These are phyloP conservation scores for Naganishia albida DNA, from an alignment of 1,284 basidiomycete genomes.

Conservation along the genomic window DNA sequence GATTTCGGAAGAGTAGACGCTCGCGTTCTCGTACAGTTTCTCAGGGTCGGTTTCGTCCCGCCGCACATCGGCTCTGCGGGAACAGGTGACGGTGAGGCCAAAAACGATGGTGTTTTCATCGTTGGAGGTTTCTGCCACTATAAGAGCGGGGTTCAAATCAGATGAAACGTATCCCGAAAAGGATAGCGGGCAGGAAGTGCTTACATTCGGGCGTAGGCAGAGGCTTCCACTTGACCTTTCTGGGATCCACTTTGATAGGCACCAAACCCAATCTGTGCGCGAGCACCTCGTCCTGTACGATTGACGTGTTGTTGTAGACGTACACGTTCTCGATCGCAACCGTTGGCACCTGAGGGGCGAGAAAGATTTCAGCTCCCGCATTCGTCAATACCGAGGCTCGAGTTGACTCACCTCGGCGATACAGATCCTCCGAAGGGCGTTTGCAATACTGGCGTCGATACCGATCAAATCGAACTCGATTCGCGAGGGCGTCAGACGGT, in stretches of 20 bases:
- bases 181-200: background rate
- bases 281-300: slow-evolving; percentile 92
- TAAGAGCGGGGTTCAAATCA: background rate
- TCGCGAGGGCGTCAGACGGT: slow-evolving; percentile 73
- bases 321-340: slow-evolving; percentile 93
- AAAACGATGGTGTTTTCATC: slow-evolving; percentile 95
- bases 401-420: slow-evolving; percentile 77
- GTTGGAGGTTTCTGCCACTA: slow-evolving; percentile 63
- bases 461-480: slow-evolving; percentile 96
- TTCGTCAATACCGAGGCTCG: slow-evolving; percentile 3
- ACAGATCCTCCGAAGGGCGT: slow-evolving; percentile 86
- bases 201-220: slow-evolving; percentile 13
- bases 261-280: slow-evolving; percentile 87
- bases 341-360: slow-evolving; percentile 70
- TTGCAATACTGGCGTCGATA: slow-evolving; percentile 93
- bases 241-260: slow-evolving; percentile 84
- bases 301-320: slow-evolving; percentile 92
- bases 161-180: no score
- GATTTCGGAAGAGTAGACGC: slow-evolving; percentile 76
- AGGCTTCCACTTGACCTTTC: slow-evolving; percentile 52
- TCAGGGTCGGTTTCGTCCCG: slow-evolving; percentile 65
- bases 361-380: slow-evolving; percentile 25
- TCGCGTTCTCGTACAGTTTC: slow-evolving; percentile 66
- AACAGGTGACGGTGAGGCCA: slow-evolving; percentile 71
- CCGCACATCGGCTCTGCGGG: slow-evolving; percentile 59